A percentile compares a stretch with the other conserved stretches of the same genome.
These are phyloP conservation scores for Fusarium nygamai DNA, from an alignment of 2,329 filamentous ascomycete species.

Conservation along the genomic window DNA sequence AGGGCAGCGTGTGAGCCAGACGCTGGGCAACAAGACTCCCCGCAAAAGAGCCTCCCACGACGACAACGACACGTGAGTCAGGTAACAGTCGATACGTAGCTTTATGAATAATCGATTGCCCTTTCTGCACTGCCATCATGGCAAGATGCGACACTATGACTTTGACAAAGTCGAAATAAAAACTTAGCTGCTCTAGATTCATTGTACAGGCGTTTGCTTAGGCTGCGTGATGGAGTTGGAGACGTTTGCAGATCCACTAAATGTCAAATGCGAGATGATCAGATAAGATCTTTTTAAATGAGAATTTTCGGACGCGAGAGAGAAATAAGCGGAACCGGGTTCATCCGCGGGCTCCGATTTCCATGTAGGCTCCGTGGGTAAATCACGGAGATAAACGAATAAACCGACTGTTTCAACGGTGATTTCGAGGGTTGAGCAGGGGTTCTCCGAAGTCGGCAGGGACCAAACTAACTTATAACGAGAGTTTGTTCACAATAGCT, in stretches of 20 bases:
- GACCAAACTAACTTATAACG: background rate
- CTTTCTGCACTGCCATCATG: background rate
- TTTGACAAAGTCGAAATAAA: conserved; percentile 15
- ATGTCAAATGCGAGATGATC: conserved; percentile 2
- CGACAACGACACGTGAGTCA: conserved; percentile 16
- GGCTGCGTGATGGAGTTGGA: background rate
- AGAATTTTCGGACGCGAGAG: background rate
- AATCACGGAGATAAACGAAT: background rate
- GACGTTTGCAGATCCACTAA: background rate
- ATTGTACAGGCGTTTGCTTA: background rate
- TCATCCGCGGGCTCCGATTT: background rate
- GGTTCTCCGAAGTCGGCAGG: background rate
- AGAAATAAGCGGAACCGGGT: background rate
- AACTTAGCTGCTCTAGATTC: background rate
- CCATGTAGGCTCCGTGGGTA: background rate
- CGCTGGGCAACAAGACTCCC: conserved; percentile 17
- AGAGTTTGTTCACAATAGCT: background rate
- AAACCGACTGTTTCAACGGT: background rate
- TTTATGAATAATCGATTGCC: background rate
- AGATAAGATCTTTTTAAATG: background rate
- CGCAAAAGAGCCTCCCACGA: conserved; percentile 25
- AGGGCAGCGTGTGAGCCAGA: conserved; percentile 7
- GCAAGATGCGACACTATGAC: background rate
- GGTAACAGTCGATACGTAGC: conserved; percentile 8
- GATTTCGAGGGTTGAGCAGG: background rate